Evolutionary conservation across 2,329 filamentous ascomycete species (phyloP).

Genomic region (Tolypocladium album): DNA sequence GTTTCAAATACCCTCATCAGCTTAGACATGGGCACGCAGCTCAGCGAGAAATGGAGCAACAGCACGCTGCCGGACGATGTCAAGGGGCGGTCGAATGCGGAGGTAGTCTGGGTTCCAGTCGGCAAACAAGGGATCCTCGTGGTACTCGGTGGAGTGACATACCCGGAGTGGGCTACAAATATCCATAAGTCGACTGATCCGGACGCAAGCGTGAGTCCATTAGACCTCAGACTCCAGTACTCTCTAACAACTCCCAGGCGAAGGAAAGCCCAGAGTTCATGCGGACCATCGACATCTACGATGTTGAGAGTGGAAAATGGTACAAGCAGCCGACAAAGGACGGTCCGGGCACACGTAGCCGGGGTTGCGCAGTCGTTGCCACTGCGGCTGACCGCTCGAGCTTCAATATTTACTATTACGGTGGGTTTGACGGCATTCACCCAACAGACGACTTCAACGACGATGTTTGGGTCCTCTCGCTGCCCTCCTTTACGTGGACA

Average conservation of each 20-base stretch:
- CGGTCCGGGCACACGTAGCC: slow-evolving; percentile 45
- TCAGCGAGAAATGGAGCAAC: slow-evolving; percentile 45
- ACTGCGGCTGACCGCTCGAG: slow-evolving; percentile 60
- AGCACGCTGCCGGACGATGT: slow-evolving; percentile 36
- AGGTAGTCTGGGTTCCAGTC: slow-evolving; percentile 68
- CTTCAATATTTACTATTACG: slow-evolving; percentile 79
- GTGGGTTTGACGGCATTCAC: slow-evolving; percentile 54
- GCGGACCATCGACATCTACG: slow-evolving; percentile 64
- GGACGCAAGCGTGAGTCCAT: slow-evolving; percentile 20
- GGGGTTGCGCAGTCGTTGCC: slow-evolving; percentile 68
- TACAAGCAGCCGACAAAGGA: slow-evolving; percentile 55
- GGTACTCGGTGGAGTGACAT: slow-evolving; percentile 62
- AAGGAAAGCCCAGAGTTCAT: slow-evolving; percentile 61
- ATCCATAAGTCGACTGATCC: slow-evolving; percentile 15
- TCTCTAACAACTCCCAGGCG: slow-evolving; percentile 27
- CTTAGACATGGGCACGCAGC: slow-evolving; percentile 45
- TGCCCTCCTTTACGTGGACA: slow-evolving; percentile 76
- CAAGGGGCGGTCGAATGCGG: slow-evolving; percentile 48
- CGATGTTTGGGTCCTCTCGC: slow-evolving; percentile 70
- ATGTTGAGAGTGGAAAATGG: slow-evolving; percentile 60
- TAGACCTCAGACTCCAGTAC: too few relatives aligned
- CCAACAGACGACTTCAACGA: slow-evolving; percentile 33
- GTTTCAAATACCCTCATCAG: slow-evolving; percentile 48
- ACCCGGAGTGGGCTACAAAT: slow-evolving; percentile 36
- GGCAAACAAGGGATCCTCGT: slow-evolving; percentile 66